Conservation (phyloP, 768 basidiomycete species). For the Leccinum longicurvipes region DNA sequence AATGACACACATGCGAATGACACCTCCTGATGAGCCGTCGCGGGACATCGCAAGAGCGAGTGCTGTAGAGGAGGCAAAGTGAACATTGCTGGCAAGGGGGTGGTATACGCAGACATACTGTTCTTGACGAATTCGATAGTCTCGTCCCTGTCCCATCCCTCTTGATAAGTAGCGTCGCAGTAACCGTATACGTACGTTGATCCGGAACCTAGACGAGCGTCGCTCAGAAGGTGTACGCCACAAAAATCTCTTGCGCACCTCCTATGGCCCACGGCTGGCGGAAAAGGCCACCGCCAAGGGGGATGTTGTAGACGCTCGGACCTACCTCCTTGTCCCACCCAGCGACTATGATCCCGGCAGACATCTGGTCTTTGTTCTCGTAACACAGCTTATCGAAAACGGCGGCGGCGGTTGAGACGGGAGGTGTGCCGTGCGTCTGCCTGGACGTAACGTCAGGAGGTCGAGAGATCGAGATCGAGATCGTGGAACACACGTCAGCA, state of each 20-base stretch:
- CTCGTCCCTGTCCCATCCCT: constrained; percentile 87
- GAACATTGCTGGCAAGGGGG: background rate
- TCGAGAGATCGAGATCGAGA: background rate
- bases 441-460: constrained; percentile 26
- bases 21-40: constrained; percentile 97
- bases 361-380: constrained; percentile 84
- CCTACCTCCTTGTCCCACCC: constrained; percentile 94
- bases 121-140: constrained; percentile 95
- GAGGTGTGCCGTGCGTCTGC: constrained; percentile 63
- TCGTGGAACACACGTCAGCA: constrained; percentile 54
- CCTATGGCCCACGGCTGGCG: constrained; percentile 99
- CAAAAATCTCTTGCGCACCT: constrained; percentile 45
- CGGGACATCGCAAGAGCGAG: constrained; percentile 94
- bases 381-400: constrained; percentile 89
- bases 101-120: constrained; percentile 53
- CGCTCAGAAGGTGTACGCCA: background rate
- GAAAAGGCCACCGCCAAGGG: constrained; percentile 94
- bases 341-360: constrained; percentile 95
- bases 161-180: constrained; percentile 96
- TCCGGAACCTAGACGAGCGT: constrained; percentile 64
- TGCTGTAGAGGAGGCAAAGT: constrained; percentile 44
- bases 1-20: constrained; percentile 96
- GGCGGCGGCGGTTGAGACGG: constrained; percentile 79
- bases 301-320: constrained; percentile 94
- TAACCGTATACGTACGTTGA: constrained; percentile 99